These are phyloP conservation scores for Plectosphaerella cucumerina DNA, from an alignment of 2,329 filamentous ascomycete species.

Conservation along the genomic window DNA sequence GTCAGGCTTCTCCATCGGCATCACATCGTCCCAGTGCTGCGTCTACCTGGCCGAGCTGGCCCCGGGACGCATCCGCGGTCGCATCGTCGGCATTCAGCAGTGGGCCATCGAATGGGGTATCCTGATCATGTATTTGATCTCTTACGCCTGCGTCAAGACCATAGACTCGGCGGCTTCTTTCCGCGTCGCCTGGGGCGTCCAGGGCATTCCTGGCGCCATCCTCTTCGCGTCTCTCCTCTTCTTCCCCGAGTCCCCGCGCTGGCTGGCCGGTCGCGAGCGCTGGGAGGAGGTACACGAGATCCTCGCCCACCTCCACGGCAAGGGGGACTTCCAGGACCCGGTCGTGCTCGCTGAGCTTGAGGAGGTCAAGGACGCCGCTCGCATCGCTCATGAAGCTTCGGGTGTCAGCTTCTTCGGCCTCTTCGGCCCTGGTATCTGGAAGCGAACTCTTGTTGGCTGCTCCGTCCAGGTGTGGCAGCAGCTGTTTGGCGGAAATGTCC, in stretches of 20 bases:
- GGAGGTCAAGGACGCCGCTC: constrained; percentile 41
- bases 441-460: constrained; percentile 46
- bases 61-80: constrained; percentile 51
- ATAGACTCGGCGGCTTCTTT: constrained; percentile 58
- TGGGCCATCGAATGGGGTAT: constrained; percentile 68
- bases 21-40: constrained; percentile 63
- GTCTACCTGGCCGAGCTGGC: constrained; percentile 67
- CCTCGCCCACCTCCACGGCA: constrained; percentile 55
- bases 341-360: constrained; percentile 54
- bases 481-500: constrained; percentile 52
- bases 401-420: constrained; percentile 35
- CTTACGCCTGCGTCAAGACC: constrained; percentile 55
- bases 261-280: constrained; percentile 55
- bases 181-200: constrained; percentile 35
- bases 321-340: constrained; percentile 44
- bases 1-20: constrained; percentile 62
- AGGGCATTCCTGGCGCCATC: constrained; percentile 5
- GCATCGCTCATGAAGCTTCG: constrained; percentile 29
- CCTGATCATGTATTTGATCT: constrained; percentile 67
- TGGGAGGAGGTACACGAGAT: constrained; percentile 61
- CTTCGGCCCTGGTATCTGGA: constrained; percentile 43
- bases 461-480: constrained; percentile 55
- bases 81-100: constrained; percentile 68
- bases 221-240: constrained; percentile 3
- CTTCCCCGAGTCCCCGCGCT: constrained; percentile 4